phyloP scores from a whole-genome alignment of 352 stramenopile species.

The Sclerospora graminicola region DNA sequence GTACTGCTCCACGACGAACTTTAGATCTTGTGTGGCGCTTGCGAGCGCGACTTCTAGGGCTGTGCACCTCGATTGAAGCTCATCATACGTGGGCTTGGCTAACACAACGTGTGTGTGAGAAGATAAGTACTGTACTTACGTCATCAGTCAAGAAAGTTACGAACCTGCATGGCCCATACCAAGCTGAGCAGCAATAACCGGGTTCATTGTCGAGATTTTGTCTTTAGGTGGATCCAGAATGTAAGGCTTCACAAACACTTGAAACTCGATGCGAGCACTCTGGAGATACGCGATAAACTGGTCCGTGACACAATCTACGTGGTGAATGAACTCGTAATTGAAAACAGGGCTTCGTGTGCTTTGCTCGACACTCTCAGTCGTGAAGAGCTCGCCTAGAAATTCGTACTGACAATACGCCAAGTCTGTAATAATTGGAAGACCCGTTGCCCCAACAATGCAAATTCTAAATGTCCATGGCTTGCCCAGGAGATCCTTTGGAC shows the following conservation, averaged over 20 bases:
- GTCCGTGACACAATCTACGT: slow-evolving; percentile 78
- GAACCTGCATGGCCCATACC: slow-evolving; percentile 30
- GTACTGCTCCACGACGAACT: no score
- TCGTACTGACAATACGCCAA: slow-evolving; percentile 90
- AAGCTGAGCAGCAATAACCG: slow-evolving; percentile 55
- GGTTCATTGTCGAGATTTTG: slow-evolving; percentile 67
- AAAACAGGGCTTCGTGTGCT: slow-evolving; percentile 82
- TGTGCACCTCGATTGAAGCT: slow-evolving; percentile 45
- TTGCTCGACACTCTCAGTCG: slow-evolving; percentile 86
- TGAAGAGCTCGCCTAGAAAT: slow-evolving; percentile 90
- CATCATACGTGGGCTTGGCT: slow-evolving; percentile 40
- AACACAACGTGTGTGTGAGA: slow-evolving; percentile 54
- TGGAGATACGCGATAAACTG: slow-evolving; percentile 85
- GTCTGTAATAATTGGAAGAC: slow-evolving; percentile 84
- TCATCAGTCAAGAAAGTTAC: no score
- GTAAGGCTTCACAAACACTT: slow-evolving; percentile 86
- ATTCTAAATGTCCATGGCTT: slow-evolving; percentile 86
- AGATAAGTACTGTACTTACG: no score
- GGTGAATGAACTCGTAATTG: slow-evolving; percentile 84
- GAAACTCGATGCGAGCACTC: slow-evolving; percentile 67
- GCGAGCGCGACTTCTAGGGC: slow-evolving; percentile 37
- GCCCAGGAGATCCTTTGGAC: slow-evolving; percentile 38
- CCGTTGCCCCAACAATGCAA: slow-evolving; percentile 70
- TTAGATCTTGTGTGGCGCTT: slow-evolving; percentile 10
- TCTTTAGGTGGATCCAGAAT: slow-evolving; percentile 80